phyloP scores from a whole-genome alignment of 2,329 filamentous ascomycete species.

The Paecilomyces dactylethromorphus region DNA sequence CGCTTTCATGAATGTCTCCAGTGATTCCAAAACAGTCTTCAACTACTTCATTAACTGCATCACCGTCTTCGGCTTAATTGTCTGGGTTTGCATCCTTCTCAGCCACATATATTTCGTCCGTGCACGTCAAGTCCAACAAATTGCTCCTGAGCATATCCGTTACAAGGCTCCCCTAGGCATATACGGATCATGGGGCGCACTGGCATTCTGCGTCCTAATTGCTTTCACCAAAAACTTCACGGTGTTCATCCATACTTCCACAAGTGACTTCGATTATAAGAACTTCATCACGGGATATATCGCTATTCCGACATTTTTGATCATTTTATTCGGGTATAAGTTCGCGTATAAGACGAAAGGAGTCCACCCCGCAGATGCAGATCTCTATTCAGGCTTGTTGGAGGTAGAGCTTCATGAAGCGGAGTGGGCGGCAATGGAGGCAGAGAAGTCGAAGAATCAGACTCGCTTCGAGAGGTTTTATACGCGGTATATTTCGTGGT shows the following conservation, averaged over 20 bases:
- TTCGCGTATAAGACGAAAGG: constrained; percentile 47
- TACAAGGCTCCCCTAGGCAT: constrained; percentile 68
- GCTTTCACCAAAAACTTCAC: constrained; percentile 77
- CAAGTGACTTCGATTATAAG: constrained; percentile 61
- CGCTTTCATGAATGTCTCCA: constrained; percentile 61
- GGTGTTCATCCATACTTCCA: constrained; percentile 53
- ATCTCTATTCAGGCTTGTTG: constrained; percentile 68
- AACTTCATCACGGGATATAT: constrained; percentile 72
- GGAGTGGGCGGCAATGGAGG: constrained; percentile 56
- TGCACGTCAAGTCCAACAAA: constrained; percentile 55
- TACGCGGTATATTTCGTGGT: constrained; percentile 52
- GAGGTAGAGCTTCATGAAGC: constrained; percentile 67
- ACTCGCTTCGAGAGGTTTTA: constrained; percentile 48
- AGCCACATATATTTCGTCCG: constrained; percentile 62
- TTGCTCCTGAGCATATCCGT: constrained; percentile 50
- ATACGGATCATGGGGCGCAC: constrained; percentile 59
- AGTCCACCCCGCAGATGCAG: constrained; percentile 53
- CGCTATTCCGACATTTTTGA: constrained; percentile 68
- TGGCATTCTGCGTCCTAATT: constrained; percentile 66
- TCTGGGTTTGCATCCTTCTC: constrained; percentile 62
- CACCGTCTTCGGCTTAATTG: constrained; percentile 60
- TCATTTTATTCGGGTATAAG: constrained; percentile 65
- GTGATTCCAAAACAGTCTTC: constrained; percentile 53
- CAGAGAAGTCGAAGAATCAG: constrained; percentile 31
- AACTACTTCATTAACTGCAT: constrained; percentile 62